Base-by-base conservation (phyloP, 192 early-diverging fungal species). In the Coemansia sp. region DNA sequence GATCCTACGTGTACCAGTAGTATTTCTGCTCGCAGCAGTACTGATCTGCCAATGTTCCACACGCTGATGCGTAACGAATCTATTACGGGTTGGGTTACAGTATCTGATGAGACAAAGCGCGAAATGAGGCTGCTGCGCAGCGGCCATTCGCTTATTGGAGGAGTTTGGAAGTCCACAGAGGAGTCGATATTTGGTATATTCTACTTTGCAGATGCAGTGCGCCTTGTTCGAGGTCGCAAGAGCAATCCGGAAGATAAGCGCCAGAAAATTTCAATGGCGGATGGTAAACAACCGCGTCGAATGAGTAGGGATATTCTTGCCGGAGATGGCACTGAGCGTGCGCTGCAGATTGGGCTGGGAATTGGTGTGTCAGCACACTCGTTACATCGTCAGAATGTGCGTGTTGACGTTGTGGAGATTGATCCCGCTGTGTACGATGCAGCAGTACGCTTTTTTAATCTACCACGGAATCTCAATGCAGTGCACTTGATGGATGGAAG, bases 101-200 rank as follows among this genome's bases (percentile, higher is more conserved):
- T 91, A 5, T 74, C 90, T 19, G 83, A 80, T 39, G 74, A 82
- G 30, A 62, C 77, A 22, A 59, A 83, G 51, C 79, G 88, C 59
- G 77, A 84, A 27, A 75, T 93, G 42, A 86, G 89, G 4, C 51
- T 94, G 24, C 78, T 97, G 80, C 91, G 94, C 64, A 88, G 88
- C 68, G 94, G 94, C 24, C 92, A 97, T 68, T 93, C 93, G 30
- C 74, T 97, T 42, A 84, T 97, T 33, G 95, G 95, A 27, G 94
- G 93, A n/a, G 76, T 86, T 32, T 94, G 88, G 83, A 74, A 79
- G 21, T 57, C 78, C 6, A 86, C 88, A 6, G 68, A 71, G 4
- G 91, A 92, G 56, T 91, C 91, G 1, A 85, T 92, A 10, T 97
- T 92, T 84, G 87, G 85, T 24, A 72, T 85, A 3, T 95, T 96